phyloP scores from a whole-genome alignment of 495 filamentous ascomycete genomes.

The Aspergillus avenaceus region DNA sequence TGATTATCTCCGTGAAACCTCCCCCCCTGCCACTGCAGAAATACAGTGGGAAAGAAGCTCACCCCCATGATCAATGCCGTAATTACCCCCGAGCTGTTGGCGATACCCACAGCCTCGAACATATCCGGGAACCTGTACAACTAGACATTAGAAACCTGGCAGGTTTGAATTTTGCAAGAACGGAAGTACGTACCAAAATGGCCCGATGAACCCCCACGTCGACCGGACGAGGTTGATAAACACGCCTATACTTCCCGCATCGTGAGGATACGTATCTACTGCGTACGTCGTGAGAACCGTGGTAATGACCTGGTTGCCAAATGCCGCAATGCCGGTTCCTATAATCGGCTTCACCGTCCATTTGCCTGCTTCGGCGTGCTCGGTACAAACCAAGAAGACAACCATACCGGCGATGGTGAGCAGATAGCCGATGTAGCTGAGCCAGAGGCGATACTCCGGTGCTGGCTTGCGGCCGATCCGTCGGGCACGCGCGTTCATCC shows the following conservation, averaged over 20 bases:
- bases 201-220: constrained; percentile 58
- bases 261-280: constrained; percentile 26
- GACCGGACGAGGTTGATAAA: constrained; percentile 51
- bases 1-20: constrained; percentile 3
- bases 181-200: constrained; percentile 46
- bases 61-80: constrained; percentile 38
- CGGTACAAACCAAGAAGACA: constrained; percentile 27
- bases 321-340: constrained; percentile 29
- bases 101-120: constrained; percentile 45
- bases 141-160: not conserved
- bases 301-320: constrained; percentile 32
- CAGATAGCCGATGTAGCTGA: constrained; percentile 27
- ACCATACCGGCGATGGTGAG: constrained; percentile 24
- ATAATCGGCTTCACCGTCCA: constrained; percentile 34
- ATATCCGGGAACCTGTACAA: constrained; percentile 41
- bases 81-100: constrained; percentile 38
- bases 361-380: constrained; percentile 19
- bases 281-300: constrained; percentile 29
- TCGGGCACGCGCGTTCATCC: constrained; percentile 12
- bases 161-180: constrained; percentile 1
- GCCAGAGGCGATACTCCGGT: constrained; percentile 31
- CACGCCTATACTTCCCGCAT: constrained; percentile 24
- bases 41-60: constrained; percentile 40
- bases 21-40: constrained; percentile 33
- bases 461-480: constrained; percentile 11